Evolutionary conservation across 495 filamentous ascomycete genomes (phyloP), one percentile per base, ranked within the genome.

Genomic region (Neurospora intermedia): DNA sequence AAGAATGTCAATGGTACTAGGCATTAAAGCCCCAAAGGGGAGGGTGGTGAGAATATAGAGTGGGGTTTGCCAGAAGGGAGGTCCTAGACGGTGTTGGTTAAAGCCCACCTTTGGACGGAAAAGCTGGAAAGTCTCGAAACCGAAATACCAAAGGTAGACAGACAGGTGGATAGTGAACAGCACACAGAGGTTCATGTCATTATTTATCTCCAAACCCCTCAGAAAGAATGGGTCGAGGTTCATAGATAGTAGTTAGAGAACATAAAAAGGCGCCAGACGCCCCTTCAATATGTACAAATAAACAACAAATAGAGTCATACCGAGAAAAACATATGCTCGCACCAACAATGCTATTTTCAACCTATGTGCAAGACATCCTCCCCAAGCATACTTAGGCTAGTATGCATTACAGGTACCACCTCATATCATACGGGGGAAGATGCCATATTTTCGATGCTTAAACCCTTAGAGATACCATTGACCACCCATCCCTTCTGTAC

Each of bases 1-100:
- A 83, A 87, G 76, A 80, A 79, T 40, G 82, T 84, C 7, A 87
- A 82, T 72, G 82, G 82, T 66, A 84, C 78, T 23, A 62, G 54
- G 54, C 54, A 35, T 62, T 62, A 35, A 11, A 27, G n/a, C 7
- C 42, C 42, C 42, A 6, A 1, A 46, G 43, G 18, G 3, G 6
- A 46, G 16, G 43, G 16, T 78, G 39, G 39, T n/a, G 43, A 10
- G 8, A 11, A 23, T 10, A 43, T 18, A 40, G 2, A 45, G 27
- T 69, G 16, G 35, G 43, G 35, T 20, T 3, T 23, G 16, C 3
- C 15, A 38, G 35, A 38, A 40, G 3, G 39, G 5, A 11, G 62
- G 0, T 70, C 16, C 2, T 0, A 62, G 54, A 62, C 1, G 54
- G 27, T 62, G 31, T 3, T 62, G 54, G 1, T 62, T 16, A 16